Conservation (phyloP, 1,284 basidiomycete genomes). For the Ustilago esculenta region DNA sequence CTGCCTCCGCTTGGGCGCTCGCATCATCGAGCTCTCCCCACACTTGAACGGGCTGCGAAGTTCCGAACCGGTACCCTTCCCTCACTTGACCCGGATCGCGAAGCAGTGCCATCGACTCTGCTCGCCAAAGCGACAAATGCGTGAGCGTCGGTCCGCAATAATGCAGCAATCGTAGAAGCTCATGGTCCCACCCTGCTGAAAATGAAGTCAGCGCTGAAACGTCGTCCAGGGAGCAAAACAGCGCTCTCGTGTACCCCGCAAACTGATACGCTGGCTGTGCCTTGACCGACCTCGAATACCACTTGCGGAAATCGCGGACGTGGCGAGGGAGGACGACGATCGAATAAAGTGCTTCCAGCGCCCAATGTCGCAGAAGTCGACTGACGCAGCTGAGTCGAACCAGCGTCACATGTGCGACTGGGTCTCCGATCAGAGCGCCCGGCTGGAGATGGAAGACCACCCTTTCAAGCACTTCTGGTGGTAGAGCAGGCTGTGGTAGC, state of each 20-base stretch:
- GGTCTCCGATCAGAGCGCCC: constrained; percentile 48
- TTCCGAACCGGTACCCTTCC: constrained; percentile 43
- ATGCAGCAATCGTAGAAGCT: constrained; percentile 60
- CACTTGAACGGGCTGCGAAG: constrained; percentile 47
- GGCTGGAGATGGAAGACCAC: constrained; percentile 40
- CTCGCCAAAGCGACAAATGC: constrained; percentile 61
- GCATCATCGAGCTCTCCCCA: constrained; percentile 40
- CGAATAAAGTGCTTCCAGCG: constrained; percentile 51
- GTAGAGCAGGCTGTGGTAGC: constrained; percentile 47
- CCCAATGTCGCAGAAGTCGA: constrained; percentile 50
- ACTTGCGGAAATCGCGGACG: constrained; percentile 63
- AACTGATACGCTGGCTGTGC: constrained; percentile 55
- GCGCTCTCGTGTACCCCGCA: constrained; percentile 48
- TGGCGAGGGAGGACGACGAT: constrained; percentile 61
- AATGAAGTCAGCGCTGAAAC: constrained; percentile 59
- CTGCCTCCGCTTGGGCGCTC: constrained; percentile 10
- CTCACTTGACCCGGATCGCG: constrained; percentile 61
- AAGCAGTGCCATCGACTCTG: constrained; percentile 60
- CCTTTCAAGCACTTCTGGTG: constrained; percentile 53
- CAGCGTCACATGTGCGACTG: constrained; percentile 40
- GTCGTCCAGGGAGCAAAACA: constrained; percentile 59
- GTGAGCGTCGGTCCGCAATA: constrained; percentile 56
- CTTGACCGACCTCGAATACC: constrained; percentile 54
- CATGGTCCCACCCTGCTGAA: constrained; percentile 64
- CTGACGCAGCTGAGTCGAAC: constrained; percentile 51